Conservation (phyloP, 1,284 basidiomycete genomes). For the Tremellales sp. region DNA sequence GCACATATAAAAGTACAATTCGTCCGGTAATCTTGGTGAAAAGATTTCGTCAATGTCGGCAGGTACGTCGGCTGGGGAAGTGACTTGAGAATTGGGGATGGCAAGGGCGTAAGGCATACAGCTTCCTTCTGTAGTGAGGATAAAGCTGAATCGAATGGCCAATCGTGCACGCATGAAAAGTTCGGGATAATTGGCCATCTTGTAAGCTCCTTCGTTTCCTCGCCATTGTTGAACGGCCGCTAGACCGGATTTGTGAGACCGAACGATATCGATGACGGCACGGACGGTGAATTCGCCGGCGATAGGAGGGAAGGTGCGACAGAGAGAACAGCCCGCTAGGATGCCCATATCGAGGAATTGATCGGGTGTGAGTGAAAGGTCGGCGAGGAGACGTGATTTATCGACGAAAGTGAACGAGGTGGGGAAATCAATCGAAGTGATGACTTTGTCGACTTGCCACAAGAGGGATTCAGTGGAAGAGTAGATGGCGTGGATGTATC, state of each 20-base stretch:
- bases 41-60: constrained; percentile 91
- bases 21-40: constrained; percentile 89
- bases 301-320: constrained; percentile 79
- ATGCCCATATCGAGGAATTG: constrained; percentile 94
- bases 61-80: constrained; percentile 81
- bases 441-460: constrained; percentile 86
- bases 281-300: constrained; percentile 69
- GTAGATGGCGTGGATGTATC: constrained; percentile 92
- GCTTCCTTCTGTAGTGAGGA: constrained; percentile 83
- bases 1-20: constrained; percentile 93
- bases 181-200: constrained; percentile 60
- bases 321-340: constrained; percentile 83
- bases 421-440: constrained; percentile 76
- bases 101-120: constrained; percentile 85
- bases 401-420: constrained; percentile 80
- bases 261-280: constrained; percentile 80
- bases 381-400: constrained; percentile 70
- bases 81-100: constrained; percentile 51
- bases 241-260: constrained; percentile 80
- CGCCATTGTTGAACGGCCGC: constrained; percentile 71
- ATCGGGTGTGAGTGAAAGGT: constrained; percentile 74
- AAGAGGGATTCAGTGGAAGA: constrained; percentile 85
- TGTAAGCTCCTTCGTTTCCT: constrained; percentile 54
- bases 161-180: constrained; percentile 84
- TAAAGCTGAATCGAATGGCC: constrained; percentile 88